Percentiles rank a stretch among this genome's conserved stretches.
These are phyloP conservation scores for Volvox reticuliferus DNA, from an alignment of 139 green algal species.

Conservation along the genomic window DNA sequence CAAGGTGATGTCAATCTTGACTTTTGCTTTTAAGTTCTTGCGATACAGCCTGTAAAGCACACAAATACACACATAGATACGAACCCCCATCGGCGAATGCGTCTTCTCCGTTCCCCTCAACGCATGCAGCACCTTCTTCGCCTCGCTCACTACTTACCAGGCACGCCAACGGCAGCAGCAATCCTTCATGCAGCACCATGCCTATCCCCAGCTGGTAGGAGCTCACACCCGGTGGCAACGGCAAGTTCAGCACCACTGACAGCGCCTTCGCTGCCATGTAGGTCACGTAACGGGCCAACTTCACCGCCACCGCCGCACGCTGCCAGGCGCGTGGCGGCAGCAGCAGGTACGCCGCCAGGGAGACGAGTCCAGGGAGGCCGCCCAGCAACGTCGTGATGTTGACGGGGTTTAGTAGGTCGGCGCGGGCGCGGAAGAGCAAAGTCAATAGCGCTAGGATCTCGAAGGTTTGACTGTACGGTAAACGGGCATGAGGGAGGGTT, in stretches of 20 bases:
- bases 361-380: not conserved
- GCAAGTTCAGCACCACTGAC: not conserved
- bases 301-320: not conserved
- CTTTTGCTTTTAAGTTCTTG: too few relatives aligned
- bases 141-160: not conserved
- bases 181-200: conserved; percentile 6
- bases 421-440: not conserved
- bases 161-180: conserved; percentile 14
- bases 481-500: not conserved
- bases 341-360: not conserved
- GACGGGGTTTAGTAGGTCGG: not conserved
- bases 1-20: too few relatives aligned
- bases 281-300: not conserved
- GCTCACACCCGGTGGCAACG: not conserved
- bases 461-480: not conserved
- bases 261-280: conserved; percentile 7
- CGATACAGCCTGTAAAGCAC: too few relatives aligned
- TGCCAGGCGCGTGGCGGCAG: not conserved
- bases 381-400: not conserved
- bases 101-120: not conserved
- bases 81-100: too few relatives aligned
- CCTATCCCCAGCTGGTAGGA: not conserved
- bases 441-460: not conserved
- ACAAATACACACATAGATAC: too few relatives aligned
- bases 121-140: not conserved